phyloP scores from a whole-genome alignment of 331 rosid species.

The Acacia concinna region DNA sequence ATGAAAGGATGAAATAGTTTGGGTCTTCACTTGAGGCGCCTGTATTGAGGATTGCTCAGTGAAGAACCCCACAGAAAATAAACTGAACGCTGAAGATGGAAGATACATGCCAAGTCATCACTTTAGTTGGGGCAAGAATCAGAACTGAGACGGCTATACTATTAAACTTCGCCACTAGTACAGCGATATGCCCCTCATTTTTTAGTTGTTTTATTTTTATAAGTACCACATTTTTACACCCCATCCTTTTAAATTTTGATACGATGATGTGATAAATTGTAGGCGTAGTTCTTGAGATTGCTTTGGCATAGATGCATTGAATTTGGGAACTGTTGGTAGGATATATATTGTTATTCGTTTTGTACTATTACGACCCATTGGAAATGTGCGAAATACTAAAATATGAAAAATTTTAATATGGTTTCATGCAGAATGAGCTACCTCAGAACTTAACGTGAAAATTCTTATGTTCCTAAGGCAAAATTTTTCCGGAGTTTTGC shows the following conservation, averaged over 20 bases:
- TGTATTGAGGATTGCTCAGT: slow-evolving; percentile 48
- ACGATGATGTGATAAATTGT: slow-evolving; percentile 46
- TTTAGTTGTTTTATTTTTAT: slow-evolving; percentile 57
- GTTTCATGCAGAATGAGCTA: too few species aligned
- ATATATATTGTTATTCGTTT: slow-evolving; percentile 58
- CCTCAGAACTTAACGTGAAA: too few species aligned
- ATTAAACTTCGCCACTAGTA: slow-evolving; percentile 57
- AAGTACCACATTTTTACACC: slow-evolving; percentile 53
- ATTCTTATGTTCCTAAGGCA: too few species aligned
- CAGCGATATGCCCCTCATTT: slow-evolving; percentile 43
- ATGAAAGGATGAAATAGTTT: slow-evolving; percentile 53
- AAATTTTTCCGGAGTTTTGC: too few species aligned
- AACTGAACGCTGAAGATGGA: slow-evolving; percentile 48
- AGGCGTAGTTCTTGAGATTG: slow-evolving; percentile 73
- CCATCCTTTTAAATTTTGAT: slow-evolving; percentile 35
- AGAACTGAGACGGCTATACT: slow-evolving; percentile 44
- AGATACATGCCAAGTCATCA: slow-evolving; percentile 40
- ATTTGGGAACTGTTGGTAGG: slow-evolving; percentile 62
- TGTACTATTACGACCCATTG: slow-evolving; percentile 63
- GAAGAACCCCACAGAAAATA: slow-evolving; percentile 49
- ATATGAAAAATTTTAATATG: slow-evolving; percentile 39
- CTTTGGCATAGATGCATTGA: slow-evolving; percentile 62
- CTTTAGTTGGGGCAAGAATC: slow-evolving; percentile 50
- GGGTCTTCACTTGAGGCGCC: slow-evolving; percentile 50
- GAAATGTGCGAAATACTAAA: slow-evolving; percentile 54